These are phyloP conservation scores for Parathielavia hyrcaniae DNA, from an alignment of 495 filamentous ascomycete species.

Conservation along the genomic window DNA sequence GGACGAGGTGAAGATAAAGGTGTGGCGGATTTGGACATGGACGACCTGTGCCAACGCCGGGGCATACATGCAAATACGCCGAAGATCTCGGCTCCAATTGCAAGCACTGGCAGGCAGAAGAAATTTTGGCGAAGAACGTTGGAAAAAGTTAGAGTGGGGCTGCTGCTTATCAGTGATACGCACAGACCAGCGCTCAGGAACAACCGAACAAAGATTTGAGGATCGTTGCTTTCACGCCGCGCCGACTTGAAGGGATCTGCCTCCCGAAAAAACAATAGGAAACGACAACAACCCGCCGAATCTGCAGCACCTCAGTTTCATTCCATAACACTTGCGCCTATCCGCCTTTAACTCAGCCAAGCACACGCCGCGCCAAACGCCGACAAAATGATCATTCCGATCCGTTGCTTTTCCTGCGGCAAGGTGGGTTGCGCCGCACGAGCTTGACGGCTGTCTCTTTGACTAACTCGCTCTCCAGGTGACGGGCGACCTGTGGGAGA, in stretches of 20 bases:
- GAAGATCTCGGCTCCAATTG: constrained; percentile 12
- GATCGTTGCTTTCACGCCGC: not conserved
- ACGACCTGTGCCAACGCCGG: constrained; percentile 7
- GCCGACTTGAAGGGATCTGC: too few species aligned
- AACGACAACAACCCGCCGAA: not conserved
- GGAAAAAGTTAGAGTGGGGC: constrained; percentile 34
- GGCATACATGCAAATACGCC: constrained; percentile 3
- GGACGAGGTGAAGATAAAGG: not conserved
- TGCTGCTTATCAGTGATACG: constrained; percentile 33
- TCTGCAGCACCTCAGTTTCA: not conserved
- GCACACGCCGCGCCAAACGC: not conserved
- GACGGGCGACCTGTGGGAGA: constrained; percentile 93
- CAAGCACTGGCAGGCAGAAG: constrained; percentile 20
- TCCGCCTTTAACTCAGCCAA: not conserved
- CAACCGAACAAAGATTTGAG: constrained; percentile 22
- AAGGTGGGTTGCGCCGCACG: constrained; percentile 54
- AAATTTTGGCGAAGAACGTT: constrained; percentile 33
- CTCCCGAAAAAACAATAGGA: too few species aligned
- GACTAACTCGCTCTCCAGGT: constrained; percentile 53
- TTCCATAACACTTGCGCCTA: not conserved
- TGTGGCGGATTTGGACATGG: not conserved
- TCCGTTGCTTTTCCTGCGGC: constrained; percentile 97
- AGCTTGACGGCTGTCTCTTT: not conserved
- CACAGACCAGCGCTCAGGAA: constrained; percentile 18
- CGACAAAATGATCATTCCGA: constrained; percentile 87